A percentile compares a stretch with the other conserved stretches of the same genome.
Conservation (phyloP, 345 rosid genomes). For the Euclidium syriacum region DNA sequence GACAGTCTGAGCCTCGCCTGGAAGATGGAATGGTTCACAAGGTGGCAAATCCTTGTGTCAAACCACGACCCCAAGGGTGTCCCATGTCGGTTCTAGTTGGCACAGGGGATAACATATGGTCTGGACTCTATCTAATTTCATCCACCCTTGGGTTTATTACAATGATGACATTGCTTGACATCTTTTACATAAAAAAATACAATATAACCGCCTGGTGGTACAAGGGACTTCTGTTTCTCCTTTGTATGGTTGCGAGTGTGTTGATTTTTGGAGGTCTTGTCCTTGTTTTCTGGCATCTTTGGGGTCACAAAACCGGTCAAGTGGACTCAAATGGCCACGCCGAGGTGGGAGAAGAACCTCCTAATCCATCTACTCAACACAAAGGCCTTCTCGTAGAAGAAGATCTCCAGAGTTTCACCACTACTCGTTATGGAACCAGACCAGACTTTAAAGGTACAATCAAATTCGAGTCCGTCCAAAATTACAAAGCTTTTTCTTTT, state of each 20-base stretch:
- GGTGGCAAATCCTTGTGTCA: conserved; percentile 24
- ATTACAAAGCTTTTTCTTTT: background rate
- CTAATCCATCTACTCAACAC: conserved; percentile 5
- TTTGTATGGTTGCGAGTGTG: conserved; percentile 63
- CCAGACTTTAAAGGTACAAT: conserved; percentile 71
- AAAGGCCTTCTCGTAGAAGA: background rate
- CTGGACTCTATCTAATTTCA: conserved; percentile 54
- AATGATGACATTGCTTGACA: conserved; percentile 39
- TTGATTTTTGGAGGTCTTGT: conserved; percentile 65
- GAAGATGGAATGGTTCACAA: conserved; percentile 56
- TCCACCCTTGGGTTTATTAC: conserved; percentile 56
- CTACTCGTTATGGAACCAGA: conserved; percentile 62
- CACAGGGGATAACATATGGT: conserved; percentile 66
- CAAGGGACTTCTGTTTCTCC: conserved; percentile 61
- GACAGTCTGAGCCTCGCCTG: conserved; percentile 65
- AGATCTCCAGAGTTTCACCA: conserved; percentile 23
- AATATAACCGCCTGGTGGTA: conserved; percentile 70
- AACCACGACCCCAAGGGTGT: conserved; percentile 34
- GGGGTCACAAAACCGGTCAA: conserved; percentile 38
- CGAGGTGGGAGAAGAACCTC: background rate
- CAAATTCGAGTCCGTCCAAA: background rate
- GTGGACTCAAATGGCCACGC: conserved; percentile 11
- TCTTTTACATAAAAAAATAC: conserved; percentile 55
- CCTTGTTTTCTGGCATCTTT: conserved; percentile 61
- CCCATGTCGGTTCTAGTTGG: conserved; percentile 77